phyloP scores from a whole-genome alignment of 148 eudicot genomes.

The Euryodendron excelsum region DNA sequence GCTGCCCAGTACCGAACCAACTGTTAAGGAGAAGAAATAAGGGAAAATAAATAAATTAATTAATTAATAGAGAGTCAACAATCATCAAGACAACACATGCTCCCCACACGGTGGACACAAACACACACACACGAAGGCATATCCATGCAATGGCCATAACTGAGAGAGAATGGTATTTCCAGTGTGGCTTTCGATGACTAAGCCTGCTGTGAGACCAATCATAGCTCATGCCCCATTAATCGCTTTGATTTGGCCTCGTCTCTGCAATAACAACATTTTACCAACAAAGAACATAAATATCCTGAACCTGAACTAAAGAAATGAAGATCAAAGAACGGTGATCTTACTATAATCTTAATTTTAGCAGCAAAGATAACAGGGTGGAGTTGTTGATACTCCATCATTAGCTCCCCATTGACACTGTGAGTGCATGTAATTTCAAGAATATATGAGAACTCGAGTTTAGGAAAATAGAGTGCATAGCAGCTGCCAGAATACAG shows the following conservation, averaged over 20 bases:
- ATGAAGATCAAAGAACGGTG: not conserved
- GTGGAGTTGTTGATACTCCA: not conserved
- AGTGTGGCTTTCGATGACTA: slow-evolving; percentile 77
- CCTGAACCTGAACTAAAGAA: not conserved
- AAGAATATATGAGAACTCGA: not conserved
- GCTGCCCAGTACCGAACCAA: slow-evolving; percentile 66
- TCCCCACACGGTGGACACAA: not conserved
- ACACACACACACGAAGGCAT: not conserved
- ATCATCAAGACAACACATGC: not conserved
- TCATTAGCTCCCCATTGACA: not conserved
- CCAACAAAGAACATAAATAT: not conserved
- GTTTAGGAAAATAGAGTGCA: not conserved
- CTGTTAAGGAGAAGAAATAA: slow-evolving; percentile 32
- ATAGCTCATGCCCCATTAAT: slow-evolving; percentile 99
- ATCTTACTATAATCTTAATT: not conserved
- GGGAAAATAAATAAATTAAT: not conserved
- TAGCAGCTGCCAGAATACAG: not conserved
- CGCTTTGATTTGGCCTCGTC: slow-evolving; percentile 73
- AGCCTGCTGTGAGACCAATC: slow-evolving; percentile 88
- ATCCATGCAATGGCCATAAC: slow-evolving; percentile 39
- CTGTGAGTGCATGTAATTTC: not conserved
- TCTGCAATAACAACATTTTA: slow-evolving; percentile 36
- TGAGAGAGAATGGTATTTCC: slow-evolving; percentile 75
- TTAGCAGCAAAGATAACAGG: not conserved
- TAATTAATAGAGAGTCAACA: not conserved